Evolutionary conservation across 805 yeast genomes (phyloP), one percentile per base, ranked within the genome.

Genomic region (Myxozyma udenii): DNA sequence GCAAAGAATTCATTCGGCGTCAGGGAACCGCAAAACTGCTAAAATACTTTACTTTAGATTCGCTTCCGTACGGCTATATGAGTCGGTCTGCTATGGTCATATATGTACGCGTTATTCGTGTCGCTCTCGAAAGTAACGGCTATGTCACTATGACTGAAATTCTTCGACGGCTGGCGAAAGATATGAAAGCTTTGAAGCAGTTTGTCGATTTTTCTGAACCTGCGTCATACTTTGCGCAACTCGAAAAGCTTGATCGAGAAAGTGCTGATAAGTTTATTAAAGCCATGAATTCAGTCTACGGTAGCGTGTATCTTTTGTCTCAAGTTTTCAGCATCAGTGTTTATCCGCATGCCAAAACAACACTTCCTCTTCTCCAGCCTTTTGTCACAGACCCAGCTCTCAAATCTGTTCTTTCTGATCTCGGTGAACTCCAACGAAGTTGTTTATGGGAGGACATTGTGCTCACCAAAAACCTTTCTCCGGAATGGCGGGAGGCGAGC

Each of bases 51-150:
- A 45, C 36, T 9, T 23, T 66, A 3, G 57, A 57, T 1, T 50
- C 56, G 33, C 45, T 67, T 23, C 69, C 71, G 1, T 67, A 63
- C 44, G 71, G 68, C 43, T 67, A 66, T 44, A 60, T 67, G 3
- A 52, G 46, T 32, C 53, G 63, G 7, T 41, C 51, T 24, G 57
- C 67, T 1, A 64, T 64, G 7, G 32, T 49, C 30, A 41, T 49
- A 3, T 38, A 53, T 16, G 35, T 52, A 5, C 41, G 52, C 18
- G 55, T 54, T 12, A 46, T 56, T 42, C 49, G 55, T 28, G 14
- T 43, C 16, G 30, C 51, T 4, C 37, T 46, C 12, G 60, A 56
- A 21, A 35, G 23, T 11, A 46, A 54, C 33, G 28, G 47, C 1
- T 45, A 22, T 24, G 26, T 36, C 41, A 37, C 50, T 14, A 37